phyloP scores from a whole-genome alignment of 2,329 filamentous ascomycete genomes.

The Corynespora cassiicola region DNA sequence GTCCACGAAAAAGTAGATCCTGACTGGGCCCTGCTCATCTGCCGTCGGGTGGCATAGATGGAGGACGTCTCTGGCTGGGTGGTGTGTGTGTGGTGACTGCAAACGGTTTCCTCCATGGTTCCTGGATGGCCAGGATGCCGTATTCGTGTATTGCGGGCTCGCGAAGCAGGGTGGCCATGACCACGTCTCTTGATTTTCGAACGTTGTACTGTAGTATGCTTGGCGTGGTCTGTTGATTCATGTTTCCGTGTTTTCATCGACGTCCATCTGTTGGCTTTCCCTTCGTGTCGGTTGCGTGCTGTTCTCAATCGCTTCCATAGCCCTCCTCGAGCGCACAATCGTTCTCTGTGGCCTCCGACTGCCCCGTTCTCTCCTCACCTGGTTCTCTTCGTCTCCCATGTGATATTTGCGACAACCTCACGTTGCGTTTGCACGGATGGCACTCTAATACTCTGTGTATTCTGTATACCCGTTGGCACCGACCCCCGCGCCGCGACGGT shows the following conservation, averaged over 20 bases:
- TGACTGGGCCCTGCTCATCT: conserved; percentile 11
- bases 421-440: conserved; percentile 16
- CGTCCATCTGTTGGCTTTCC: conserved; percentile 14
- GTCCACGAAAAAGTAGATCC: conserved; percentile 33
- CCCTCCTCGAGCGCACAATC: conserved; percentile 12
- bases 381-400: no score
- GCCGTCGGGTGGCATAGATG: conserved; percentile 20
- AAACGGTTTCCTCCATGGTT: conserved; percentile 26
- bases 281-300: conserved; percentile 7
- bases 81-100: conserved; percentile 26
- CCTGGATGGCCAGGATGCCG: conserved; percentile 27
- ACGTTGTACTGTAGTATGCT: conserved; percentile 31
- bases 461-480: conserved; percentile 18
- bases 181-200: conserved; percentile 23
- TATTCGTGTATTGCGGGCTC: conserved; percentile 24
- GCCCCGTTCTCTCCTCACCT: no score
- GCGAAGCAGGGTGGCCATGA: conserved; percentile 26
- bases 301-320: conserved; percentile 8
- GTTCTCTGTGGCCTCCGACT: conserved; percentile 10
- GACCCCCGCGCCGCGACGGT: conserved; percentile 10
- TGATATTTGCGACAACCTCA: conserved; percentile 23
- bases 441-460: conserved; percentile 19
- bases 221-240: conserved; percentile 16
- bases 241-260: conserved; percentile 14
- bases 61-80: conserved; percentile 23